Evolutionary conservation across 345 rosid species (phyloP), one percentile per base, ranked within the genome.

Genomic region (Draba incana): DNA sequence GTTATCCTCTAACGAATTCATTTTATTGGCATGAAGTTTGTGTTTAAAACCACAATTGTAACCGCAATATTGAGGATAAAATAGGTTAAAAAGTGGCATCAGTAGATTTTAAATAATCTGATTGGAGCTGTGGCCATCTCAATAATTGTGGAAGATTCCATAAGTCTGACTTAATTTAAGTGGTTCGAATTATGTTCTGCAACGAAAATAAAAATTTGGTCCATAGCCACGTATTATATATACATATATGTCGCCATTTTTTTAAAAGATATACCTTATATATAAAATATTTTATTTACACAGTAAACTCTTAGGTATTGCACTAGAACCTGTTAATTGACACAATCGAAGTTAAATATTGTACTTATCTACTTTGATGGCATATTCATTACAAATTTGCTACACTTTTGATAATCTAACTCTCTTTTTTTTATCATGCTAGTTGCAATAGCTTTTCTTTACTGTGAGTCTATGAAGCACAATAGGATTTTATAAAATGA

Each of bases 81-180:
- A 0, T 10, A 41, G 71, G 54, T 39, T 28, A 55, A 67, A 55
- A 67, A 55, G 14, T 27, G 24, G 54, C n/a, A 55, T 44, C 52
- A 43, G 54, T 53, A 15, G 47, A 67, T 44, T 55, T 31, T 56
- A 33, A 20, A 20, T 20, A 20, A 27, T 45, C 14, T 56, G 35
- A 68, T 68, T 46, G 72, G 74, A 69, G 35, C 33, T 39, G 58
- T 59, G 58, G 74, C 50, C 58, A 49, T 39, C 33, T 33, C 66
- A 59, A 59, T 69, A 59, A 69, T 69, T 69, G 74, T 13, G 44
- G 66, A 69, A 50, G 74, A 59, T 69, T 69, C 73, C 73, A 59
- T 27, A 27, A 45, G 63, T 33, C 62, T 44, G 45, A 67, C 63
- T 67, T 67, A 43, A 55, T 67, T 4, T 67, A 30, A 54, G 62